Evolutionary conservation across 192 early-diverging fungal species (phyloP), one percentile per base, ranked within the genome.

Genomic region (Radiomyces spectabilis): DNA sequence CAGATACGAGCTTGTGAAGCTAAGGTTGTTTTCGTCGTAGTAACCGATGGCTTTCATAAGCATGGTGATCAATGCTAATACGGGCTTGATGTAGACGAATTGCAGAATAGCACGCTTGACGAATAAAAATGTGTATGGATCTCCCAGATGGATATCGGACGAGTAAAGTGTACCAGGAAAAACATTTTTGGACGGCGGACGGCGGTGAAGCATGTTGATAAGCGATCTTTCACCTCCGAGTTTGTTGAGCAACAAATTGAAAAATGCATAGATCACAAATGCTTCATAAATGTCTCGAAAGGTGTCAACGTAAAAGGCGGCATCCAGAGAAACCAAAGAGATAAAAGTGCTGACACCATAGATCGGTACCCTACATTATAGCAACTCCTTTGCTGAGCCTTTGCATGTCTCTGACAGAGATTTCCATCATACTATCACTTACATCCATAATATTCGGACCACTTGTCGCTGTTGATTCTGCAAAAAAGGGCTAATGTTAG

Each of bases 251-350:
- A 94, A 58, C 41, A 96, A 66, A 33, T 77, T 90, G 72, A 96
- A 92, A 67, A 96, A 96, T 58, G 88, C 86, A 72, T 96, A 96
- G 41, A 96, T 88, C 22, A 96, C 94, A 78, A 94, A 96, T 29
- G 89, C 92, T 66, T 96, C 94, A 60, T 96, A 96, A 7, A 96
- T 79, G 48, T 96, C 94, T 33, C 94, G 79, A 53, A 97, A 71
- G 1, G 90, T 85, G 50, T 97, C 94, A 4, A 95, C 80, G 50
- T 91, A 95, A 50, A 89, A 87, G 19, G 92, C 84, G 3, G 78
- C 70, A 32, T 74, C 64, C 16, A 80, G 65, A 18, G 90, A 92
- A 3, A 83, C 72, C 38, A 97, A 68, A 9, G 81, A 82, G 1
- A 80, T 77, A 63, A 86, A 84, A 0, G 93, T 91, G 4, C 91